phyloP scores from a whole-genome alignment of 2,329 filamentous ascomycete genomes.

The Canariomyces notabilis region DNA sequence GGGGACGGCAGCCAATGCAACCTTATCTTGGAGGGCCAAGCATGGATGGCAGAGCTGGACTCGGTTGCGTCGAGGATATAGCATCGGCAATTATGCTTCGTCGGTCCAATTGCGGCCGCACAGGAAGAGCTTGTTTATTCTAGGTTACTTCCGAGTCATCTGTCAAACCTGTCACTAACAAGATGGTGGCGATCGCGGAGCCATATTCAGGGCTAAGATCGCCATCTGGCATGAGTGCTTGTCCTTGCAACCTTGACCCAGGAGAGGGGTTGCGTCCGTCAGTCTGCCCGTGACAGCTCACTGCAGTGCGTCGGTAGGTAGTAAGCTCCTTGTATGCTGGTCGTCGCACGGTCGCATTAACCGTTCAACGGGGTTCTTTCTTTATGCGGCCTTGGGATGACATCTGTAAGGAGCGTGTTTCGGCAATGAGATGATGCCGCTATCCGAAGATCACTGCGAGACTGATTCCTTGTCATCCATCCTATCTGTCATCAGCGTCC shows the following conservation, averaged over 20 bases:
- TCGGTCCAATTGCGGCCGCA: background rate
- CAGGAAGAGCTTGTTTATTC: background rate
- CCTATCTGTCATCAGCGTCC: too few species aligned
- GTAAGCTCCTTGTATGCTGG: too few species aligned
- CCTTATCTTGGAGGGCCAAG: conserved; percentile 1
- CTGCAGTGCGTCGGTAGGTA: too few species aligned
- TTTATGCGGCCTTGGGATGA: too few species aligned
- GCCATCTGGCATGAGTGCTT: too few species aligned
- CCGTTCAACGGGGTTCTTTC: too few species aligned
- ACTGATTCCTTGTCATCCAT: background rate
- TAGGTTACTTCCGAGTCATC: background rate
- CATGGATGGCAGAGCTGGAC: conserved; percentile 5
- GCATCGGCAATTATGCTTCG: conserved; percentile 13
- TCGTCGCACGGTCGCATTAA: too few species aligned
- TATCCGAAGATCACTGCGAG: background rate
- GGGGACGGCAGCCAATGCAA: conserved; percentile 9
- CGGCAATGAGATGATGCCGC: background rate
- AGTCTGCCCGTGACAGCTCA: too few species aligned
- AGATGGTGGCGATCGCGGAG: too few species aligned
- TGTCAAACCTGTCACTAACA: background rate
- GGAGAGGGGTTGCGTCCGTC: too few species aligned
- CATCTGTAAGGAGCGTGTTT: background rate
- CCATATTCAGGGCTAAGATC: too few species aligned
- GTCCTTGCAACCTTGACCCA: too few species aligned
- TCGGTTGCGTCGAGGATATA: conserved; percentile 4